phyloP scores from a whole-genome alignment of 371 early-diverging fungal genomes.

The Apophysomyces variabilis region DNA sequence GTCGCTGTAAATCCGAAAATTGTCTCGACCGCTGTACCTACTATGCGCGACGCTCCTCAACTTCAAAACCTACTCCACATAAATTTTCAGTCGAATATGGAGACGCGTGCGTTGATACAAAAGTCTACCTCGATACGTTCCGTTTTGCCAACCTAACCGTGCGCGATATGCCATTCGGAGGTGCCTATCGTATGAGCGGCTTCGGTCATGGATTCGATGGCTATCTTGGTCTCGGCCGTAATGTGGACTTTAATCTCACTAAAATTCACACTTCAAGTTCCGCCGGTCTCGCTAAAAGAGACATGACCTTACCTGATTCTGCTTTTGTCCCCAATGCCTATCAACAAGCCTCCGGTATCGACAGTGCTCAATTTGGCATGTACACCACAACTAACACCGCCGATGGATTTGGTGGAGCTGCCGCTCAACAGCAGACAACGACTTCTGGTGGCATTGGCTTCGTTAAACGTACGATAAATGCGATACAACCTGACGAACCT shows the following conservation, averaged over 20 bases:
- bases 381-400: constrained; percentile 27
- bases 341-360: constrained; percentile 40
- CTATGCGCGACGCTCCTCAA: constrained; percentile 39
- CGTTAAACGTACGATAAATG: constrained; percentile 28
- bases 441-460: constrained; percentile 42
- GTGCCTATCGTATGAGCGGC: constrained; percentile 50
- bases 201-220: constrained; percentile 54
- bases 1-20: constrained; percentile 30
- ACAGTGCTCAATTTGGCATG: constrained; percentile 48
- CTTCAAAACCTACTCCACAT: constrained; percentile 32
- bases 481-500: constrained; percentile 17
- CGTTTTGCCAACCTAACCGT: constrained; percentile 41
- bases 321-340: constrained; percentile 47
- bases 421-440: constrained; percentile 14
- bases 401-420: constrained; percentile 33
- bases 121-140: constrained; percentile 44
- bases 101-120: constrained; percentile 49
- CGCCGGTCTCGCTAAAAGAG: constrained; percentile 35
- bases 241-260: constrained; percentile 37
- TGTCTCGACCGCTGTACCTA: constrained; percentile 45
- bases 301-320: constrained; percentile 27
- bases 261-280: constrained; percentile 19
- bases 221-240: constrained; percentile 51
- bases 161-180: constrained; percentile 47
- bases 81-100: constrained; percentile 50